Evolutionary conservation across 1,139 yeast genomes (phyloP).

Genomic region (Blastobotrys capitulatus): DNA sequence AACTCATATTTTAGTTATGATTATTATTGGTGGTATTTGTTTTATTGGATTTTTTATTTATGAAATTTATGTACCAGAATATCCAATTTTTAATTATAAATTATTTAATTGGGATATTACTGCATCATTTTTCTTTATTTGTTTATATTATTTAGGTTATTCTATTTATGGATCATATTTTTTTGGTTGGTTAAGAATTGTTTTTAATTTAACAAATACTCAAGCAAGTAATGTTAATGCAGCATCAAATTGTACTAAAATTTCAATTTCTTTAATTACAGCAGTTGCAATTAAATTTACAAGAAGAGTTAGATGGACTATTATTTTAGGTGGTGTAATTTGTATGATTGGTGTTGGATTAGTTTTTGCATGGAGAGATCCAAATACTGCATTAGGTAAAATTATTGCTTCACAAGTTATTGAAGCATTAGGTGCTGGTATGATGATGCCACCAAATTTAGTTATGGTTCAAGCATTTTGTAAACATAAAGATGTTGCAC

Average conservation of each 20-base stretch:
- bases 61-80: conserved; percentile 12
- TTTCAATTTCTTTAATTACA: conserved; percentile 56
- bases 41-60: conserved; percentile 15
- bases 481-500: conserved; percentile 19
- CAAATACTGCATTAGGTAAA: conserved; percentile 16
- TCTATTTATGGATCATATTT: conserved; percentile 17
- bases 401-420: conserved; percentile 18
- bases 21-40: conserved; percentile 14
- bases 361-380: conserved; percentile 10
- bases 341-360: conserved; percentile 53
- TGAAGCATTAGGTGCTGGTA: conserved; percentile 22
- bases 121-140: conserved; percentile 13
- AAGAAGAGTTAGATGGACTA: conserved; percentile 52
- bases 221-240: conserved; percentile 61
- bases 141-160: conserved; percentile 17
- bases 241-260: conserved; percentile 56
- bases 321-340: conserved; percentile 47
- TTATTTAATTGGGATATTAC: conserved; percentile 12
- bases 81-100: conserved; percentile 15
- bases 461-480: conserved; percentile 22
- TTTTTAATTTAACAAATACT: conserved; percentile 41
- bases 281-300: conserved; percentile 43
- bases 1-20: conserved; percentile 14
- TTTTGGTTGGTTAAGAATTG: conserved; percentile 46
- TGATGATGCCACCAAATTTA: conserved; percentile 18